Evolutionary conservation across 306 rosid species (phyloP).

Genomic region (Glycine tomentella): DNA sequence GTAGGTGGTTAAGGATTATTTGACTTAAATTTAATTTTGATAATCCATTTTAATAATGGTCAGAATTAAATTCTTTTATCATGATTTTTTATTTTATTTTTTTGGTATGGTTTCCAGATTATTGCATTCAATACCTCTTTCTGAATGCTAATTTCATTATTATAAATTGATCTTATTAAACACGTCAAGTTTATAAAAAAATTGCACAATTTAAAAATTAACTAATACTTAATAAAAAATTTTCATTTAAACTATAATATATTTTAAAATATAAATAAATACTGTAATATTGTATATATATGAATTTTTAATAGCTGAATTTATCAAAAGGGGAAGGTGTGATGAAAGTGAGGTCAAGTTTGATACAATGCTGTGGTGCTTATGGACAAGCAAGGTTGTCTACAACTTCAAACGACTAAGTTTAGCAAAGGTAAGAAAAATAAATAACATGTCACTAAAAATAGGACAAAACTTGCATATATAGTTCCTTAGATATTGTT

Average conservation of each 20-base stretch:
- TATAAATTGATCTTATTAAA: too few relatives aligned
- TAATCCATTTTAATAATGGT: neutral
- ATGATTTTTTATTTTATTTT: neutral
- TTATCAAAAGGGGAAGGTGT: too few relatives aligned
- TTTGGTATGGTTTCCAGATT: neutral
- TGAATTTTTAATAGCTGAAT: neutral
- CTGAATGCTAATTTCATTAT: too few relatives aligned
- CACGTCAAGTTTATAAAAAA: too few relatives aligned
- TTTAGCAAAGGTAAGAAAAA: slow-evolving; percentile 3
- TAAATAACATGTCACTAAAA: neutral
- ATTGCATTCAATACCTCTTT: too few relatives aligned
- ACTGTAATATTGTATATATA: too few relatives aligned
- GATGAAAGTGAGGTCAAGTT: too few relatives aligned
- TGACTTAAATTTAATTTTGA: neutral
- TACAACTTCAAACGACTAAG: neutral
- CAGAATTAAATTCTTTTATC: neutral
- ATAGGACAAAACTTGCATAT: neutral
- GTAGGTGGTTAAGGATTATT: neutral
- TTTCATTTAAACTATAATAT: neutral
- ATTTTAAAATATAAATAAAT: too few relatives aligned
- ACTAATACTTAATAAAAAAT: neutral
- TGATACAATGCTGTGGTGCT: too few relatives aligned
- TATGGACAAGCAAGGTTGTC: too few relatives aligned
- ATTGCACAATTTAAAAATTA: too few relatives aligned
- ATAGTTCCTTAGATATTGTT: neutral